These are phyloP conservation scores for Scedosporium aurantiacum DNA, from an alignment of 2,329 filamentous ascomycete genomes.

Conservation along the genomic window DNA sequence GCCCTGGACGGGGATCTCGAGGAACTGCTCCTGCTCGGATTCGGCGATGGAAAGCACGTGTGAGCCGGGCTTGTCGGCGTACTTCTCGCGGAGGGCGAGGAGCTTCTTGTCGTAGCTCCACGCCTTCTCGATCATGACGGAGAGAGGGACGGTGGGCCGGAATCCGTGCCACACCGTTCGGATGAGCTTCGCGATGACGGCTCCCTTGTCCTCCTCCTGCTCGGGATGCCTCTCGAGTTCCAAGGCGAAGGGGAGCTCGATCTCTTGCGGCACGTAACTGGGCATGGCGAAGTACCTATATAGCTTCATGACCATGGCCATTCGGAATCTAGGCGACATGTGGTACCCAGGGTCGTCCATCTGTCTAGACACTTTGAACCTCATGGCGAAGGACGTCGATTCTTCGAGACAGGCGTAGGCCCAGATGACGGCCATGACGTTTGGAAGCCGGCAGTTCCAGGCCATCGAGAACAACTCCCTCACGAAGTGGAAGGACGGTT, in stretches of 20 bases:
- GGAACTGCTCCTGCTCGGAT: neutral
- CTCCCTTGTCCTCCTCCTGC: constrained; percentile 5
- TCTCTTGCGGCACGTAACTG: constrained; percentile 7
- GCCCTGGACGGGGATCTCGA: constrained; percentile 6
- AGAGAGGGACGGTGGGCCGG: constrained; percentile 3
- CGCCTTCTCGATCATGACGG: constrained; percentile 2
- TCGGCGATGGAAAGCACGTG: neutral
- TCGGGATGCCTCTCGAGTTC: neutral
- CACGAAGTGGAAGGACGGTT: neutral
- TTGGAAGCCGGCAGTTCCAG: constrained; percentile 12
- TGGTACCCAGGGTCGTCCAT: constrained; percentile 7
- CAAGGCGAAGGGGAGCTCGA: neutral
- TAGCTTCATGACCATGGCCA: neutral
- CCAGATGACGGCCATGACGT: constrained; percentile 21
- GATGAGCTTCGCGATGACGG: constrained; percentile 2
- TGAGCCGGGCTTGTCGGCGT: neutral
- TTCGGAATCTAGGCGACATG: neutral
- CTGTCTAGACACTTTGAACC: constrained; percentile 12
- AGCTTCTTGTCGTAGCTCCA: constrained; percentile 4
- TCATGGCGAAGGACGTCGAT: constrained; percentile 17
- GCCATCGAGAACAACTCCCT: neutral
- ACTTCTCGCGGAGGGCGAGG: neutral
- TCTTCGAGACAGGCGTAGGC: constrained; percentile 19
- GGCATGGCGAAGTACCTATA: constrained; percentile 7
- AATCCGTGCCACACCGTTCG: neutral